Evolutionary conservation across 208 protist species (phyloP).

Genomic region (Blechomonas ayalai): DNA sequence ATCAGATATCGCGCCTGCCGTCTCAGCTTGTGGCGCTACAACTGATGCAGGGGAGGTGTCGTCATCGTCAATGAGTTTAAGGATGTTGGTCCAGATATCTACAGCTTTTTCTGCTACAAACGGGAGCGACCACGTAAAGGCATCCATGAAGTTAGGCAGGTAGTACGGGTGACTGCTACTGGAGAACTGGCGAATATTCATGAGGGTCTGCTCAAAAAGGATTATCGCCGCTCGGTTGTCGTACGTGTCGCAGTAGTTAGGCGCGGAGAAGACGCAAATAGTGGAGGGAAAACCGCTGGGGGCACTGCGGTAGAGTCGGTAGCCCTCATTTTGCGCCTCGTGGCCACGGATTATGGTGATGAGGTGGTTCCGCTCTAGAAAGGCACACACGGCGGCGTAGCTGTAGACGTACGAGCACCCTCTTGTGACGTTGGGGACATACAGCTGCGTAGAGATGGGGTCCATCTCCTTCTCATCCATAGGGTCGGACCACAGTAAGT

Average conservation of each 20-base stretch:
- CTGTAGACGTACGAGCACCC: slow-evolving; percentile 88
- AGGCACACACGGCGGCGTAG: slow-evolving; percentile 79
- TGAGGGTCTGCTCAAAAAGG: slow-evolving; percentile 90
- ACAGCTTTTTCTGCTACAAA: slow-evolving; percentile 95
- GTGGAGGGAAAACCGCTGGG: slow-evolving; percentile 92
- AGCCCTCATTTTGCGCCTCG: slow-evolving; percentile 92
- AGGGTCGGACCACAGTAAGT: slow-evolving; percentile 95
- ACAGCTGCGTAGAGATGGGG: slow-evolving; percentile 22
- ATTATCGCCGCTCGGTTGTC: slow-evolving; percentile 94
- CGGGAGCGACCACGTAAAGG: slow-evolving; percentile 95
- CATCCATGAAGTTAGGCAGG: slow-evolving; percentile 97
- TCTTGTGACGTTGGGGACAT: slow-evolving; percentile 66
- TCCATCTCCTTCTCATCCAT: slow-evolving; percentile 79
- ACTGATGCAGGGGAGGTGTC: slow-evolving; percentile 10
- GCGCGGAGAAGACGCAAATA: slow-evolving; percentile 96
- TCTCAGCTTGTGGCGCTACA: neutral
- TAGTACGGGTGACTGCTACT: slow-evolving; percentile 95
- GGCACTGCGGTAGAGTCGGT: slow-evolving; percentile 91
- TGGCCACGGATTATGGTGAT: slow-evolving; percentile 95
- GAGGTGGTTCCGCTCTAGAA: slow-evolving; percentile 93
- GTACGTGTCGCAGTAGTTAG: slow-evolving; percentile 98
- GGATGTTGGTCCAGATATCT: slow-evolving; percentile 82
- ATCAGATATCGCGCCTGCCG: neutral
- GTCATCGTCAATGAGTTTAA: slow-evolving; percentile 65
- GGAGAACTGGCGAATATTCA: slow-evolving; percentile 98